Percentiles rank a stretch among this genome's conserved stretches.
phyloP scores from a whole-genome alignment of 2,329 filamentous ascomycete genomes.

The Botrytis tulipae region DNA sequence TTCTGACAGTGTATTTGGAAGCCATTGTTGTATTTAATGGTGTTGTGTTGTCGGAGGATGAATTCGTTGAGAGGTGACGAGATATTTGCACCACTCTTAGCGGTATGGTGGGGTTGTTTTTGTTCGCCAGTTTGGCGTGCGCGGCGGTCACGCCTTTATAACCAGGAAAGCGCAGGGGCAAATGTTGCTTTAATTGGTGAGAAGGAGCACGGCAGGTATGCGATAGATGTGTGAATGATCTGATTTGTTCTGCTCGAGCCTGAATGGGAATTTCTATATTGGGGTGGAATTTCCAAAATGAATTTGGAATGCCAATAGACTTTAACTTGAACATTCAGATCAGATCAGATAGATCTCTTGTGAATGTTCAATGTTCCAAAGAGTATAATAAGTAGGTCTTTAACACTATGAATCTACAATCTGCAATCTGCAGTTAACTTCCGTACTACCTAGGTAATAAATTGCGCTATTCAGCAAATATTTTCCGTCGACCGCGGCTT shows the following conservation, averaged over 20 bases:
- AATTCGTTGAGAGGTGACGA: constrained; percentile 22
- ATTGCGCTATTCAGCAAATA: not conserved
- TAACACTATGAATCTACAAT: not conserved
- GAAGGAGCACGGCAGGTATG: not conserved
- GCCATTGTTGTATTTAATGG: constrained; percentile 36
- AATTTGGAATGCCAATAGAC: not conserved
- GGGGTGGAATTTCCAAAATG: not conserved
- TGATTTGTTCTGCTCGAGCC: not conserved
- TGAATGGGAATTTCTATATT: not conserved
- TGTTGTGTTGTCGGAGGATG: constrained; percentile 15
- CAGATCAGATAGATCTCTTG: not conserved
- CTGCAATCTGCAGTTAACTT: not conserved
- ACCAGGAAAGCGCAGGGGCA: not conserved
- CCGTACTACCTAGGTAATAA: not conserved
- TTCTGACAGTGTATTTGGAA: constrained; percentile 70
- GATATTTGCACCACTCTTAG: constrained; percentile 22
- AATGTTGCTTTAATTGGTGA: constrained; percentile 13
- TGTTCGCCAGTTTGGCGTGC: constrained; percentile 19
- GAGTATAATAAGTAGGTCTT: not conserved
- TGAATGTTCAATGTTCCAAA: not conserved
- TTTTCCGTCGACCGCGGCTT: constrained; percentile 9
- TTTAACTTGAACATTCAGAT: not conserved
- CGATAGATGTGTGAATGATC: not conserved
- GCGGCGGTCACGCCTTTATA: constrained; percentile 19
- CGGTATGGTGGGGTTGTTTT: constrained; percentile 13